A percentile compares a stretch with the other conserved stretches of the same genome.
Evolutionary conservation across 176 grass and related monocot species (phyloP).

Genomic region (Pharus latifolius): DNA sequence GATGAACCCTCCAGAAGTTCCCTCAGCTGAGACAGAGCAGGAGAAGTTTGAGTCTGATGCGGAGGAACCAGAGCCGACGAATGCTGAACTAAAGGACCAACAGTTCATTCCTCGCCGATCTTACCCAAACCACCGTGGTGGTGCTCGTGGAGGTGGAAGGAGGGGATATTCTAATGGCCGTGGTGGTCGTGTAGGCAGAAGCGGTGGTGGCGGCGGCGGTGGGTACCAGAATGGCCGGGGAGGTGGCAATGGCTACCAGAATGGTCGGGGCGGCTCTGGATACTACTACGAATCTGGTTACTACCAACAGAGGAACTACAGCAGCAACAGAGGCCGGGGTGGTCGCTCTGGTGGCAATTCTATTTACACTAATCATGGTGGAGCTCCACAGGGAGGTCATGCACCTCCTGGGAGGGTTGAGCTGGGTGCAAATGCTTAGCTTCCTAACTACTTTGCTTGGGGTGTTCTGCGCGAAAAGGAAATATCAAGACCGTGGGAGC

Average conservation of each 20-base stretch:
- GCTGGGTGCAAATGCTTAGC: constrained; percentile 42
- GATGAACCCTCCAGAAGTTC: constrained; percentile 14
- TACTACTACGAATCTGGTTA: constrained; percentile 46
- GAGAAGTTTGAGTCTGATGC: constrained; percentile 31
- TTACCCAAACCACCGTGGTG: constrained; percentile 42
- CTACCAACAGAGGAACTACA: constrained; percentile 53
- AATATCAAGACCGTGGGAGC: constrained; percentile 11
- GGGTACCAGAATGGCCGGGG: constrained; percentile 27
- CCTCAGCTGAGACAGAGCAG: constrained; percentile 28
- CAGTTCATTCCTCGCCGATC: constrained; percentile 22
- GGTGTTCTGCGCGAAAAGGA: constrained; percentile 17
- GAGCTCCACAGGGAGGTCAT: constrained; percentile 28
- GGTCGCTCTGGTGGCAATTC: constrained; percentile 40
- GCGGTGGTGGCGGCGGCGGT: not conserved
- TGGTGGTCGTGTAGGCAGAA: constrained; percentile 42
- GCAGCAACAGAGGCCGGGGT: constrained; percentile 40
- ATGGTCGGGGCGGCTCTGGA: not conserved
- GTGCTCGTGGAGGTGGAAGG: constrained; percentile 27
- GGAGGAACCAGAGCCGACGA: constrained; percentile 34
- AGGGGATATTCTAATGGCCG: constrained; percentile 40
- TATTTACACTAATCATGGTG: constrained; percentile 37
- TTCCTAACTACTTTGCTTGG: constrained; percentile 19
- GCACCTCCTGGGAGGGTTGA: constrained; percentile 17
- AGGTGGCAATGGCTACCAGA: not conserved
- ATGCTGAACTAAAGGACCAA: constrained; percentile 36